These are phyloP conservation scores for Colletotrichum abscissum DNA, from an alignment of 2,329 filamentous ascomycete species.

Conservation along the genomic window DNA sequence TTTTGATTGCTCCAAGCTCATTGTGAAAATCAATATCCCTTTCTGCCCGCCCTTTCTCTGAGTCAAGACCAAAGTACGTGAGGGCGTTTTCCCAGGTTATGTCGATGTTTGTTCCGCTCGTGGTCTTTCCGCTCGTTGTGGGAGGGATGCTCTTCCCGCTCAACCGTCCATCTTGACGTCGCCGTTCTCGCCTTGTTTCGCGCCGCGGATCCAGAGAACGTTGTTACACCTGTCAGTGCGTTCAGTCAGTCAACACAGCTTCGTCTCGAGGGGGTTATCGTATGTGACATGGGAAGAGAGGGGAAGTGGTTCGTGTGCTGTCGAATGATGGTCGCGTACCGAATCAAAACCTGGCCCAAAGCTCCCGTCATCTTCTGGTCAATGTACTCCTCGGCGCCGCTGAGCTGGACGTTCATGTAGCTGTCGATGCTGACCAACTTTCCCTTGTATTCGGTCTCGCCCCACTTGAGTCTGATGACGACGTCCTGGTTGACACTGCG, in stretches of 20 bases:
- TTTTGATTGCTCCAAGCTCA: conserved; percentile 6
- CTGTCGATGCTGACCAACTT: conserved; percentile 92
- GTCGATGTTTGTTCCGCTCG: not conserved
- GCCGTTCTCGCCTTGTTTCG: conserved; percentile 60
- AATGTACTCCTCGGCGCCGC: conserved; percentile 91
- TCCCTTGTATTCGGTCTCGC: conserved; percentile 96
- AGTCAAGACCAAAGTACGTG: not conserved
- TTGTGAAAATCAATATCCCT: conserved; percentile 9
- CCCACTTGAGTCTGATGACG: conserved; percentile 96
- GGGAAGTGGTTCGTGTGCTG: no score
- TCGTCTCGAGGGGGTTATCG: not conserved
- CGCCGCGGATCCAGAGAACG: conserved; percentile 87
- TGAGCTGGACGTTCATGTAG: conserved; percentile 99
- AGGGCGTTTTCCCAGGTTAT: not conserved
- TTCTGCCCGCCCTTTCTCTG: not conserved
- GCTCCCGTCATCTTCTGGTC: conserved; percentile 86
- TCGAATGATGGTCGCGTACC: conserved; percentile 61
- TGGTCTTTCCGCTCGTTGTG: conserved; percentile 14
- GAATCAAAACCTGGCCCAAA: conserved; percentile 91
- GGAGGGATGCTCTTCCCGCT: not conserved
- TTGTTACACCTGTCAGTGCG: conserved; percentile 81
- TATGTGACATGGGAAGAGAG: no score
- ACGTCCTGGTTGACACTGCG: conserved; percentile 87
- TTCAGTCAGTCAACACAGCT: not conserved
- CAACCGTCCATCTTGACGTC: conserved; percentile 71